These are phyloP conservation scores for Lachnellula willkommii DNA, from an alignment of 2,329 filamentous ascomycete species.

Conservation along the genomic window DNA sequence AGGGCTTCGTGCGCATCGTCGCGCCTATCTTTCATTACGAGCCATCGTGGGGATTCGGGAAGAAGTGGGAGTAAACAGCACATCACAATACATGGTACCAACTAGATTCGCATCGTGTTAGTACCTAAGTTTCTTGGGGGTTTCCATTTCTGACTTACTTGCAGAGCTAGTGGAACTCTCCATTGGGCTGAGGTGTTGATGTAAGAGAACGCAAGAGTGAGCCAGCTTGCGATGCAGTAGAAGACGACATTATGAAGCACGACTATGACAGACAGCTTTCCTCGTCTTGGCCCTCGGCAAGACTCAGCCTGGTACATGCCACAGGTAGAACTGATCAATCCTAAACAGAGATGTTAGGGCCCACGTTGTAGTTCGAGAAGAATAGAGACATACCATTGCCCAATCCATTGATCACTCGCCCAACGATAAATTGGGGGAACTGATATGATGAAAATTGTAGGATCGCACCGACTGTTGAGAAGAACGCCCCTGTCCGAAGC, in stretches of 20 bases:
- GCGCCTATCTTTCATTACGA: conserved; percentile 28
- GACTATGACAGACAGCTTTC: conserved; percentile 21
- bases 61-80: conserved; percentile 24
- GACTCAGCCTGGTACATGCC: conserved; percentile 21
- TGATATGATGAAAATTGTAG: conserved; percentile 36
- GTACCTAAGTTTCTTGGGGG: conserved; percentile 25
- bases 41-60: conserved; percentile 35
- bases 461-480: conserved; percentile 38
- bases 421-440: conserved; percentile 49
- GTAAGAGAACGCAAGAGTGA: conserved; percentile 15
- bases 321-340: conserved; percentile 16
- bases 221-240: conserved; percentile 46
- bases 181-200: conserved; percentile 36
- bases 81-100: conserved; percentile 7
- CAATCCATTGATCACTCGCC: conserved; percentile 42
- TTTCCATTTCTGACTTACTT: conserved; percentile 28
- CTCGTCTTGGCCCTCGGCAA: conserved; percentile 13
- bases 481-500: conserved; percentile 11
- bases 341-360: background rate
- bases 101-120: background rate
- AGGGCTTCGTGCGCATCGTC: conserved; percentile 22
- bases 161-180: conserved; percentile 48
- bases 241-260: conserved; percentile 51
- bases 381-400: conserved; percentile 42
- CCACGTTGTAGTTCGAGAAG: too few relatives aligned